Evolutionary conservation across 345 rosid species (phyloP), one percentile per base, ranked within the genome.

Genomic region (Pistacia vera): DNA sequence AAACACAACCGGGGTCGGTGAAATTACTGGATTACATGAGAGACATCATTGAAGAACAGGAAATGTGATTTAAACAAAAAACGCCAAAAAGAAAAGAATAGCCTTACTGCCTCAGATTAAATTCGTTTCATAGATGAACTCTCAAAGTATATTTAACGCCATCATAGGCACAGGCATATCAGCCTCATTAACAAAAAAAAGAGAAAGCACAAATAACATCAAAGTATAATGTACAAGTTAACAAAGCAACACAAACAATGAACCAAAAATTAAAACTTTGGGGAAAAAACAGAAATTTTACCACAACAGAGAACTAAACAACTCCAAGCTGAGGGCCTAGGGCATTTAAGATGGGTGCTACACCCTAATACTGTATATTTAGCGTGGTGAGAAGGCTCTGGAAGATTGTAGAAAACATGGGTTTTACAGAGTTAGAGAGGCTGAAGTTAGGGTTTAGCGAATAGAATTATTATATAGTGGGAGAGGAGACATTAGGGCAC

Each of bases 81-180:
- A 63, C 41, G 9, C 2, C 2, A 2, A 36, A 8, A 8, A 28
- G 4, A 12, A 41, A 11, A 66, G n/a, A 18, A 0, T 11, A 38
- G 60, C 33, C 58, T 51, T 5, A 8, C 51, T 44, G 88, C 91
- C 88, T 86, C 89, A 86, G 89, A 72, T 62, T 11, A 11, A 3
- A 22, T 78, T 58, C 0, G 20, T 82, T 81, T 83, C 86, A 76
- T 28, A 18, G 85, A 80, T 71, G 22, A 56, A 76, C 81, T 70
- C 89, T 89, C 89, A 77, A 58, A 78, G 92, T 89, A 87, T 89
- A 89, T 89, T 89, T 87, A 87, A 84, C 60, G 82, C 88, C 92
- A 89, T 85, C 92, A 87, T 28, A 38, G 89, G 89, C 84, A 74
- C 41, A 60, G 48, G 5, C 66, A 54, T 20, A 44, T 66, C 55